Percentiles rank a stretch among this genome's conserved stretches.
These are phyloP conservation scores for Cylindrotheca closterium DNA, from an alignment of 108 stramenopile genomes.

Conservation along the genomic window DNA sequence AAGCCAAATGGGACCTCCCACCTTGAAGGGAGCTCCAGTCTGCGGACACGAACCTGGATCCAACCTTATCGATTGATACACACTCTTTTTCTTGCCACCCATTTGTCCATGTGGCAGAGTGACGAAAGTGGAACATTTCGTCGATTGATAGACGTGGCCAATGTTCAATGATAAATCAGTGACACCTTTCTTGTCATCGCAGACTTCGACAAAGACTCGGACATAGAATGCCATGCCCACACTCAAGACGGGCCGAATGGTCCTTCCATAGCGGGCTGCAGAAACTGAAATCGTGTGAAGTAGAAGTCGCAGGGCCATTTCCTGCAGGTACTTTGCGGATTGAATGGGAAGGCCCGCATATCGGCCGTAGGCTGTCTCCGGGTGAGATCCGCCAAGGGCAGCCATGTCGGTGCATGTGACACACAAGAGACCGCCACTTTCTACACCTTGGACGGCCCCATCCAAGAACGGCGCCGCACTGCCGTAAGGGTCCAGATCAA, in stretches of 20 bases:
- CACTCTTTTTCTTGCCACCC: slow-evolving; percentile 52
- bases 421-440: slow-evolving; percentile 90
- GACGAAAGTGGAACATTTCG: slow-evolving; percentile 91
- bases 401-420: slow-evolving; percentile 99
- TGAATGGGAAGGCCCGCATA: slow-evolving; percentile 90
- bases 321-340: slow-evolving; percentile 88
- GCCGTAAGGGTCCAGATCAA: slow-evolving; percentile 99
- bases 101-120: slow-evolving; percentile 49
- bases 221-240: slow-evolving; percentile 98
- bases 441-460: slow-evolving; percentile 89
- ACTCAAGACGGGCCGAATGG: slow-evolving; percentile 89
- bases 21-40: slow-evolving; percentile 80
- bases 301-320: slow-evolving; percentile 94
- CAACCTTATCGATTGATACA: slow-evolving; percentile 48
- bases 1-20: slow-evolving; percentile 95
- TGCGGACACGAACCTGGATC: slow-evolving; percentile 50
- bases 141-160: slow-evolving; percentile 91
- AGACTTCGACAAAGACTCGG: slow-evolving; percentile 96
- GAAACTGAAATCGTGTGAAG: slow-evolving; percentile 79
- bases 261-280: slow-evolving; percentile 89
- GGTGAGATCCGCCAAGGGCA: slow-evolving; percentile 91
- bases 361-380: slow-evolving; percentile 92
- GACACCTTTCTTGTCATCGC: slow-evolving; percentile 86
- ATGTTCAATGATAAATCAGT: slow-evolving; percentile 80
- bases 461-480: slow-evolving; percentile 96